Conservation (phyloP, 768 basidiomycete genomes). For the Pilatotrama ljubarskyi region DNA sequence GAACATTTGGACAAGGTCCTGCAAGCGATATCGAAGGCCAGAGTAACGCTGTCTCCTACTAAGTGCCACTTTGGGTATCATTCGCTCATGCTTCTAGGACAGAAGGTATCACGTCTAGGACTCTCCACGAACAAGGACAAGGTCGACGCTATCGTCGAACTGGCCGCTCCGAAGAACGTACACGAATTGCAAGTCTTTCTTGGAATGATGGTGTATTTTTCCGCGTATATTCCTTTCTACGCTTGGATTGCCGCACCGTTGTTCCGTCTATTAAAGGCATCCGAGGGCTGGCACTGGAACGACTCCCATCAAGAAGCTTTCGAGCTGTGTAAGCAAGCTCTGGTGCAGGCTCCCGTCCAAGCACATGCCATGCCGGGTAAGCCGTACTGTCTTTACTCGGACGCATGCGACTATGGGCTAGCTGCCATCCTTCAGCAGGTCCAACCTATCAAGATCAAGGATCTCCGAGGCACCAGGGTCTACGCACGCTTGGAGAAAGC, state of each 20-base stretch:
- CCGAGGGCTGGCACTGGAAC: constrained; percentile 23
- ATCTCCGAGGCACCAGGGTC: constrained; percentile 25
- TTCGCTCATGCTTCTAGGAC: constrained; percentile 39
- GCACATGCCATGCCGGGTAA: constrained; percentile 20
- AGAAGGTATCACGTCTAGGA: constrained; percentile 41
- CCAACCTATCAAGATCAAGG: constrained; percentile 24
- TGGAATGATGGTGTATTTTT: constrained; percentile 31
- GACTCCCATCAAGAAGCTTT: constrained; percentile 23
- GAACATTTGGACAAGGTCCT: neutral
- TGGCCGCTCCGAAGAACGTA: constrained; percentile 23
- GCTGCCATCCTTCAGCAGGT: constrained; percentile 28
- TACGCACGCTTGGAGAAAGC: constrained; percentile 24
- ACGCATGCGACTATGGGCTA: constrained; percentile 28
- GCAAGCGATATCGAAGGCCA: neutral
- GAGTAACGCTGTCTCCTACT: constrained; percentile 34
- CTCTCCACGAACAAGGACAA: constrained; percentile 41
- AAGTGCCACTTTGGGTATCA: constrained; percentile 39
- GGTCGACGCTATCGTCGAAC: constrained; percentile 34
- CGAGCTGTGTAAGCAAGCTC: constrained; percentile 23
- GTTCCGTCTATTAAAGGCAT: constrained; percentile 26
- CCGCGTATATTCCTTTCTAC: constrained; percentile 28
- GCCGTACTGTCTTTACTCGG: constrained; percentile 28
- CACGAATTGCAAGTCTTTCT: constrained; percentile 27
- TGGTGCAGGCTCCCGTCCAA: constrained; percentile 23
- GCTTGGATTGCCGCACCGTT: constrained; percentile 28